Base-by-base conservation (phyloP, 2,329 filamentous ascomycete genomes). In the Penicillium sp. region DNA sequence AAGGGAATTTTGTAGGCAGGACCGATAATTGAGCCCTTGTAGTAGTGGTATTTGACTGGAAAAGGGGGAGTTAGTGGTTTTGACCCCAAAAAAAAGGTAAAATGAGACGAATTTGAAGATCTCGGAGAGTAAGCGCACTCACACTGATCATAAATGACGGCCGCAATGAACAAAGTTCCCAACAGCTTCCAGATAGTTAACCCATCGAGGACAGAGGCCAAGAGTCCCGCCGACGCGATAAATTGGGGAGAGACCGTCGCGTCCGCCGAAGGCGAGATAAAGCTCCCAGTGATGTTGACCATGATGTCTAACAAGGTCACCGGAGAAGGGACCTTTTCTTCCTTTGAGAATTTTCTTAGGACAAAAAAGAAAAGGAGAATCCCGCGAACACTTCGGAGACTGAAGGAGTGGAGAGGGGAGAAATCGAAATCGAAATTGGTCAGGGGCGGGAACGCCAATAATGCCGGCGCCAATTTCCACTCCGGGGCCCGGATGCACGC, bases 61-160 rank as follows among this genome's bases (percentile, higher is more conserved):
- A 51, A 51, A 54, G 51, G 53, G 55, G 53, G 44, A n/a, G 29
- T 49, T 49, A 54, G 29, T 29, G 20, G 26, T 11, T 20, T 40
- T 29, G 23, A 18, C 51, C 29, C n/a, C n/a, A n/a, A 11, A 27
- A 31, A 52, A 25, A 41, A 18, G 31, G 37, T 22, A 29, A 49
- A 29, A 45, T 41, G 42, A 51, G 58, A 47, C 53, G 53, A 9
- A 31, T 44, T 23, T 1, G 6, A 27, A n/a, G 20, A n/a, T 4
- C 29, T 44, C 14, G 14, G 29, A 44, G 4, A 20, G 20, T 22
- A 43, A 25, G 52, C 8, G 25, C 33, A 81, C 89, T 74, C 81
- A 96, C 93, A 80, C 79, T 97, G 93, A 76, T 97, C 93, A 74
- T 97, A 97, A 58, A 86, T 83, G 55, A 96, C 84, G 51, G 88